A percentile compares a stretch with the other conserved stretches of the same genome.
phyloP scores from a whole-genome alignment of 192 early-diverging fungal species.

The Dissophora globulifera region DNA sequence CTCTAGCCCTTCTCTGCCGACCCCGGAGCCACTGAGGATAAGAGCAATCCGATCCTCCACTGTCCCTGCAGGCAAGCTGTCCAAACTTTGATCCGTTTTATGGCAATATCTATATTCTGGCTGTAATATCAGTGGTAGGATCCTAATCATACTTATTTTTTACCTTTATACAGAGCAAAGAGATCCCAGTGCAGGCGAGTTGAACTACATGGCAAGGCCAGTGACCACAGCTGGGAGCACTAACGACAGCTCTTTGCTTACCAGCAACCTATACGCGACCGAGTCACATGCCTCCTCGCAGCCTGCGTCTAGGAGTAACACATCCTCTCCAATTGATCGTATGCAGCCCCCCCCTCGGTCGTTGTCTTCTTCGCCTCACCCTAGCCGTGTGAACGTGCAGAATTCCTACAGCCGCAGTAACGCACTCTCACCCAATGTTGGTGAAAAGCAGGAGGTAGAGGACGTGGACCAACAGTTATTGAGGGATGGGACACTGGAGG shows the following conservation, averaged over 20 bases:
- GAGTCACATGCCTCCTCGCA: not conserved
- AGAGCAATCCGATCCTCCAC: too few species aligned
- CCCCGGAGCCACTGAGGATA: too few species aligned
- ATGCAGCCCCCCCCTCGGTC: not conserved
- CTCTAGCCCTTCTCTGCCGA: too few species aligned
- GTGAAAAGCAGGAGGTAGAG: not conserved
- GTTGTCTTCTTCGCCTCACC: not conserved
- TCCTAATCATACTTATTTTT: too few species aligned
- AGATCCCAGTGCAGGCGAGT: not conserved
- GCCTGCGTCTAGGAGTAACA: too few species aligned
- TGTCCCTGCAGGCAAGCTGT: too few species aligned
- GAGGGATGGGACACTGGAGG: not conserved
- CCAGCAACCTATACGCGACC: slow-evolving; percentile 15
- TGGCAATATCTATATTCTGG: too few species aligned
- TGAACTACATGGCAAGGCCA: not conserved
- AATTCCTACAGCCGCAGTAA: not conserved
- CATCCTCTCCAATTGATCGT: not conserved
- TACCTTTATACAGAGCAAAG: too few species aligned
- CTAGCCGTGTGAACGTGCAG: not conserved
- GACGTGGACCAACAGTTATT: not conserved
- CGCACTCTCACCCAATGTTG: not conserved
- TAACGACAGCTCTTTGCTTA: not conserved
- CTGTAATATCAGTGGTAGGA: too few species aligned
- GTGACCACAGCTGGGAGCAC: not conserved
- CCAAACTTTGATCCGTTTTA: too few species aligned